These are phyloP conservation scores for Tubosaeta sp. DNA, from an alignment of 768 basidiomycete genomes.

Conservation along the genomic window DNA sequence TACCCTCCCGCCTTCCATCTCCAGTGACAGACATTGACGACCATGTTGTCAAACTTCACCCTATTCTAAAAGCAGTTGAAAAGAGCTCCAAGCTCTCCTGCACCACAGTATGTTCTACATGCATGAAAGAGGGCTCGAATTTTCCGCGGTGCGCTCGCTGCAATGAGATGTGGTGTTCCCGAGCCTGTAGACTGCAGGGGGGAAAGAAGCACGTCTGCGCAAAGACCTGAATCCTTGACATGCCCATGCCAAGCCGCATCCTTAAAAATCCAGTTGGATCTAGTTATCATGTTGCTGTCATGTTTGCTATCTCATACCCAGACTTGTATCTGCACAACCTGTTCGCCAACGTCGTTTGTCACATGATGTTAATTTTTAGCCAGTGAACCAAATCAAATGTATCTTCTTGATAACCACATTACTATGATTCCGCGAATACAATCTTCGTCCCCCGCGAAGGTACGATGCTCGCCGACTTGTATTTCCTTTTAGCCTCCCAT, in stretches of 20 bases:
- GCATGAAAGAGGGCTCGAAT: conserved; percentile 48
- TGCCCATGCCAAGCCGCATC: neutral
- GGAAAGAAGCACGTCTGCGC: conserved; percentile 51
- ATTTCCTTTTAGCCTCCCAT: conserved; percentile 89
- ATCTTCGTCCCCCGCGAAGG: conserved; percentile 86
- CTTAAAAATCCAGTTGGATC: neutral
- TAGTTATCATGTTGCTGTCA: neutral
- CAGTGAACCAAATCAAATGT: neutral
- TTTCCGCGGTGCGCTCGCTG: conserved; percentile 63
- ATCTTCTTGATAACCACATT: neutral
- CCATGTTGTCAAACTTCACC: conserved; percentile 27
- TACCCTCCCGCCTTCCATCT: conserved; percentile 7
- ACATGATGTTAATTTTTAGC: too few relatives aligned
- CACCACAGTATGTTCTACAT: conserved; percentile 45
- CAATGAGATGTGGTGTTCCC: conserved; percentile 58
- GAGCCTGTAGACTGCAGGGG: conserved; percentile 51
- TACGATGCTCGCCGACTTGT: conserved; percentile 61
- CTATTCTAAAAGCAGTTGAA: conserved; percentile 50
- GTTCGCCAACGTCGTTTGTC: too few relatives aligned
- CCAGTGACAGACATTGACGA: conserved; percentile 15
- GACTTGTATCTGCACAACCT: neutral
- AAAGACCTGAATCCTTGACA: conserved; percentile 5
- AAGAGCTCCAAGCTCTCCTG: conserved; percentile 47
- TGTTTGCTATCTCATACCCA: neutral
- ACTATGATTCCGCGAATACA: conserved; percentile 35